Evolutionary conservation across 768 basidiomycete genomes (phyloP), one percentile per base, ranked within the genome.

Genomic region (Pleurotus salmoneostramineus): DNA sequence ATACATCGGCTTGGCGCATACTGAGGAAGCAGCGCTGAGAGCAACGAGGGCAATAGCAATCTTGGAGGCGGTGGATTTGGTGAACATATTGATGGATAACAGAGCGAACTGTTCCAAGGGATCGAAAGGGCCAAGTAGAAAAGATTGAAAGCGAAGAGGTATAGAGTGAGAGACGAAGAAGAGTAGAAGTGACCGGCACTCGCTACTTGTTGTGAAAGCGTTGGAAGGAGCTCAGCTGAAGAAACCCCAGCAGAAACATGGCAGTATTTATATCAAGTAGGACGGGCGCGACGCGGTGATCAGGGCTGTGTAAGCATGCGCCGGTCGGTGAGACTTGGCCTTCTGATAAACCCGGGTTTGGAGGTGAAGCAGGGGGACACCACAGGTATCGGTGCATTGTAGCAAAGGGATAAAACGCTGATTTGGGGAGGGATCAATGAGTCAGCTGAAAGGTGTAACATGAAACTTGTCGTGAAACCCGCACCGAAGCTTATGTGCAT

Each of bases 41-140:
- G 52, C 52, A n/a, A 55, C 52, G 40, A 55, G 52, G n/a, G 52
- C 52, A n/a, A 55, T 55, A 31, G 52, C 52, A 14, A 55, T n/a
- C 21, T 35, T 43, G 52, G 52, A 17, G 12, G 52, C 52, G 31
- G 52, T 43, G 14, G 52, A 55, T 27, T 55, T 55, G 27, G 52
- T 42, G 52, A 55, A 55, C 52, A 55, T 55, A 21, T n/a, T 43
- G 51, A n/a, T n/a, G n/a, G 44, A 31, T 55, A 55, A 55, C 52
- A 55, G 52, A 55, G 37, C 43, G 40, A 55, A 55, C 52, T 55
- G 52, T 55, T 55, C 52, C 40, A 12, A 52, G 36, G 33, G 50
- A 37, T 15, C 36, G 50, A 5, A n/a, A 6, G n/a, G 14, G 50
- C 36, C 15, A 51, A 27, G 21, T 27, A 27, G 21, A 27, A 27